Evolutionary conservation across 2,329 filamentous ascomycete species (phyloP), one percentile per base, ranked within the genome.

Genomic region (Cladosporium sp.): DNA sequence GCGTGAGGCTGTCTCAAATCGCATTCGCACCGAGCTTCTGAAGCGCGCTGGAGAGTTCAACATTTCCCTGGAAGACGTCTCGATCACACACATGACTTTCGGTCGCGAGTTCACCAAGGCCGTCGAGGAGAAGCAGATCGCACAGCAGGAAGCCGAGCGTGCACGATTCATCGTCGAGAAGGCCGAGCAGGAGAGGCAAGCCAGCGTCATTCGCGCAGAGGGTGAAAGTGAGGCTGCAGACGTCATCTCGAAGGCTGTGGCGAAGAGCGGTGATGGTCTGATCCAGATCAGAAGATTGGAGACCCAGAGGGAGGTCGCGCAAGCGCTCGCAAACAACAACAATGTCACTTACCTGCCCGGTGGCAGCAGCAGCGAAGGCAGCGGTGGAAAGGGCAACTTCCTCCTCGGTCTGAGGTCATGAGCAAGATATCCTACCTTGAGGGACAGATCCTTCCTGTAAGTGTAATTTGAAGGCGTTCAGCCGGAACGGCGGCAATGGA

Each of bases 41-140:
- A 90, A 87, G 77, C 91, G 93, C 66, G 93, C 93, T 44, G 77
- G 85, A 66, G 93, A 98, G 74, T 98, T 98, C 84, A 95, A 98
- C 80, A 98, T 98, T 68, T 89, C 90, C 28, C 88, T 98, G 50
- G 93, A 98, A 75, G 93, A 98, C 68, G 93, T 98, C 56, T 95
- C 89, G 68, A 98, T 98, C 74, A 98, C 93, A 57, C 93, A 98
- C 81, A 98, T 98, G 93, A 98, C 93, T 49, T 98, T 98, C 70
- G 93, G 93, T 63, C 92, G 92, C 73, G 93, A 98, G 75, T 98
- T 98, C 80, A 98, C 93, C 56, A 88, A 89, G 73, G 93, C 93
- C 60, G 93, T 98, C 66, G 93, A 98, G 78, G 93, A 98, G 83
- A 98, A 98, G 84, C 93, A 98, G 80, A 98, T 98, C 72, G 93